These are phyloP conservation scores for Lipomyces yarrowii DNA, from an alignment of 1,139 yeast genomes.

Conservation along the genomic window DNA sequence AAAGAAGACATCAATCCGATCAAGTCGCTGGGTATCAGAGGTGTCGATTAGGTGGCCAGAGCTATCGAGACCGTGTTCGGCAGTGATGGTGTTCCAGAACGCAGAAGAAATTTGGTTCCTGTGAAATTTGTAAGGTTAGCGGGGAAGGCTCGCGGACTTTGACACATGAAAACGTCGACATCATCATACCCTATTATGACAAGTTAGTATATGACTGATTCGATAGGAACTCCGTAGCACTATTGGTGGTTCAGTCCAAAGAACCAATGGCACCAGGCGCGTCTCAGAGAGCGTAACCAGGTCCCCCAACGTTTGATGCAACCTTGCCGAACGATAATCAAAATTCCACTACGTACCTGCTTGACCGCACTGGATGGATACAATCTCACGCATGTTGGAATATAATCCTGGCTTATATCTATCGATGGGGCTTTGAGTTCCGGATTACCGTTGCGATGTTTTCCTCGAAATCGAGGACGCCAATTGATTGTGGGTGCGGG, in stretches of 20 bases:
- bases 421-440: background rate
- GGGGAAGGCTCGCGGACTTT: background rate
- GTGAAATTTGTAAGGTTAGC: slow-evolving; percentile 1
- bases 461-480: background rate
- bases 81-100: slow-evolving; percentile 69
- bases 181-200: background rate
- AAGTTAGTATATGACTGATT: background rate
- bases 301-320: background rate
- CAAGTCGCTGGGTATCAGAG: slow-evolving; percentile 37
- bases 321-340: background rate
- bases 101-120: slow-evolving; percentile 73
- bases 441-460: background rate
- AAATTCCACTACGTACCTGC: slow-evolving; percentile 43
- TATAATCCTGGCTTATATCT: background rate
- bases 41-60: slow-evolving; percentile 45
- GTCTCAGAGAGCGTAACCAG: background rate
- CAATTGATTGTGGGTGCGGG: background rate
- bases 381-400: slow-evolving; percentile 47
- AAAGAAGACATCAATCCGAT: slow-evolving; percentile 56
- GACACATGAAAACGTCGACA: background rate
- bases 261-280: background rate
- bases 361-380: slow-evolving; percentile 50
- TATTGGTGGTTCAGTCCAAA: background rate
- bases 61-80: slow-evolving; percentile 64
- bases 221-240: background rate